phyloP scores from a whole-genome alignment of 2,329 filamentous ascomycete genomes.

The Stenocarpella maydis region DNA sequence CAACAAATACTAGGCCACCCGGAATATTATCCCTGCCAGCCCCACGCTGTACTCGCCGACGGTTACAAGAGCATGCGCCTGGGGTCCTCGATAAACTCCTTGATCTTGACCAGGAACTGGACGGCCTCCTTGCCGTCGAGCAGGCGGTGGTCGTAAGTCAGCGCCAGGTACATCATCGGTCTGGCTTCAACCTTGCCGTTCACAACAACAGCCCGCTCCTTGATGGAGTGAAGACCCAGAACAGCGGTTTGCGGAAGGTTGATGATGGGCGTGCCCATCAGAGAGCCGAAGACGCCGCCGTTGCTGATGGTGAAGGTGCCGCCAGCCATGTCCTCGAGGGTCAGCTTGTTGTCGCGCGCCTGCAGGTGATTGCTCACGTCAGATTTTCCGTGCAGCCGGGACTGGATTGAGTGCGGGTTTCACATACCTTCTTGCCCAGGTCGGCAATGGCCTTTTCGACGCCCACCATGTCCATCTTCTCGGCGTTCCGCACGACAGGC shows the following conservation, averaged over 20 bases:
- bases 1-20: background rate
- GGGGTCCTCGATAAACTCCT: slow-evolving; percentile 97
- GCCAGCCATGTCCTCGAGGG: slow-evolving; percentile 98
- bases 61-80: slow-evolving; percentile 81
- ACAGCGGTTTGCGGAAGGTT: slow-evolving; percentile 95
- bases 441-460: slow-evolving; percentile 95
- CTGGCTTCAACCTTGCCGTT: slow-evolving; percentile 95
- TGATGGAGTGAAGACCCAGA: slow-evolving; percentile 93
- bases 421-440: slow-evolving; percentile 87
- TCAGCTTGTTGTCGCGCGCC: slow-evolving; percentile 95
- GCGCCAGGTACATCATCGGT: slow-evolving; percentile 99
- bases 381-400: background rate
- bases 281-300: slow-evolving; percentile 93
- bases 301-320: slow-evolving; percentile 99
- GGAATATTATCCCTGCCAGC: background rate
- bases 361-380: slow-evolving; percentile 46
- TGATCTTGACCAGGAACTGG: slow-evolving; percentile 95
- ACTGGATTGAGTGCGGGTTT: background rate
- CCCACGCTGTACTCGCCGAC: background rate
- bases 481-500: slow-evolving; percentile 92
- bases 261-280: slow-evolving; percentile 98
- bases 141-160: slow-evolving; percentile 97
- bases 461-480: slow-evolving; percentile 84
- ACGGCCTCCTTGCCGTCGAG: slow-evolving; percentile 95
- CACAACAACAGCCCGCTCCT: slow-evolving; percentile 87